Percentiles rank a stretch among this genome's conserved stretches.
Evolutionary conservation across 768 basidiomycete genomes (phyloP).

Genomic region (Termitomyces bulborhizus): DNA sequence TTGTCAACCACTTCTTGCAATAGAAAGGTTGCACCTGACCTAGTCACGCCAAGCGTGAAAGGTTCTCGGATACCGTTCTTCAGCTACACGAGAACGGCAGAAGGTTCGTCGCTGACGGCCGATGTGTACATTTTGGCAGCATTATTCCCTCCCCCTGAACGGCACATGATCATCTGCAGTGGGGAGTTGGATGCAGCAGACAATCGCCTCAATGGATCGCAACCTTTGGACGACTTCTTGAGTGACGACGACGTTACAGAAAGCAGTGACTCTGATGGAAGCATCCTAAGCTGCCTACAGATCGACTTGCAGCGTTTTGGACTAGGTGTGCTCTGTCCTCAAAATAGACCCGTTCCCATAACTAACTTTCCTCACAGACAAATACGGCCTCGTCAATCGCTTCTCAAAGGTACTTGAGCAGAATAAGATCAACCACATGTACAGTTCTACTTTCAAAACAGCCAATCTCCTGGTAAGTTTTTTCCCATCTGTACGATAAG

Average conservation of each 20-base stretch:
- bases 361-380: slow-evolving; percentile 40
- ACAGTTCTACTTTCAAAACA: slow-evolving; percentile 78
- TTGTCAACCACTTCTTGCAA: slow-evolving; percentile 16
- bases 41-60: slow-evolving; percentile 4
- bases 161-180: slow-evolving; percentile 70
- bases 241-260: slow-evolving; percentile 28
- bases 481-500: background rate
- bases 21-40: slow-evolving; percentile 1
- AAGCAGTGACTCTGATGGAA: slow-evolving; percentile 25
- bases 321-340: slow-evolving; percentile 40
- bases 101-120: slow-evolving; percentile 73
- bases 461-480: slow-evolving; percentile 65
- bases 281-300: slow-evolving; percentile 61
- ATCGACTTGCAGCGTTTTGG: slow-evolving; percentile 71
- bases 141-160: slow-evolving; percentile 64
- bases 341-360: background rate
- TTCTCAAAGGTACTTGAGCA: slow-evolving; percentile 69
- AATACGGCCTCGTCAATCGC: slow-evolving; percentile 71
- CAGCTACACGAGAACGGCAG: slow-evolving; percentile 70
- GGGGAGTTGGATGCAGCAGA: slow-evolving; percentile 61
- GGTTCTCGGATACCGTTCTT: slow-evolving; percentile 58
- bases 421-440: slow-evolving; percentile 78
- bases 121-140: slow-evolving; percentile 61
- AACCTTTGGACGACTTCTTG: slow-evolving; percentile 26
- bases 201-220: slow-evolving; percentile 22